Percentiles rank a stretch among this genome's conserved stretches.
Conservation (phyloP, 768 basidiomycete genomes). For the Leccinum pellstonianum region DNA sequence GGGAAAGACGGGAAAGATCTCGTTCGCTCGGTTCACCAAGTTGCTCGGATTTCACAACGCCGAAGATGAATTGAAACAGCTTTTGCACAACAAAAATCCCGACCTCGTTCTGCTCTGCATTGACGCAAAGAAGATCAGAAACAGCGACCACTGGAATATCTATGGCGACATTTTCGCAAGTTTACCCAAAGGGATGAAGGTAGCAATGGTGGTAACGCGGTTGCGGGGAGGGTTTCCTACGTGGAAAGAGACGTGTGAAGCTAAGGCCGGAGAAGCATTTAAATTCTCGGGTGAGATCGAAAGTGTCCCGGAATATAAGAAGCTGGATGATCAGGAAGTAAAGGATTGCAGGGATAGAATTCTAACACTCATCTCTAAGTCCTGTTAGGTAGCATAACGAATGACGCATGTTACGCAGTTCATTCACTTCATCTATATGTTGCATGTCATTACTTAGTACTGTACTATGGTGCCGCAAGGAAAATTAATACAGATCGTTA, state of each 20-base stretch:
- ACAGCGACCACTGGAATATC: conserved; percentile 18
- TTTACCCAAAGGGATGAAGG: conserved; percentile 14
- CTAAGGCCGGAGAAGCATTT: conserved; percentile 8
- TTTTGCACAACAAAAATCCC: conserved; percentile 16
- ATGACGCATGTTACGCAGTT: neutral
- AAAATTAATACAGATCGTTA: neutral
- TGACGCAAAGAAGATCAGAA: conserved; percentile 19
- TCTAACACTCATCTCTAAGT: conserved; percentile 15
- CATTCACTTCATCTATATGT: conserved; percentile 3
- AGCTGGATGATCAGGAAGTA: conserved; percentile 13
- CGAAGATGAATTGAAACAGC: conserved; percentile 16
- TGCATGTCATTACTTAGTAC: neutral
- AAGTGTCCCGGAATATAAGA: conserved; percentile 16
- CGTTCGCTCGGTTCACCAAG: conserved; percentile 4
- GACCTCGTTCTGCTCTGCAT: conserved; percentile 24
- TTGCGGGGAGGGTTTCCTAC: conserved; percentile 7
- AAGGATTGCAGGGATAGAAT: conserved; percentile 22
- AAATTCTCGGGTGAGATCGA: conserved; percentile 23
- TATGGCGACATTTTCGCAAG: conserved; percentile 18
- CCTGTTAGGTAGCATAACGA: neutral
- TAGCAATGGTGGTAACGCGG: conserved; percentile 21
- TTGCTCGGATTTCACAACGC: conserved; percentile 12
- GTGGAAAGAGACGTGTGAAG: conserved; percentile 21
- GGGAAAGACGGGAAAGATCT: neutral
- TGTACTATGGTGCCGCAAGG: neutral